Percentiles rank a stretch among this genome's conserved stretches.
phyloP scores from a whole-genome alignment of 169 alveolate species.

The Plasmodium relictum region DNA sequence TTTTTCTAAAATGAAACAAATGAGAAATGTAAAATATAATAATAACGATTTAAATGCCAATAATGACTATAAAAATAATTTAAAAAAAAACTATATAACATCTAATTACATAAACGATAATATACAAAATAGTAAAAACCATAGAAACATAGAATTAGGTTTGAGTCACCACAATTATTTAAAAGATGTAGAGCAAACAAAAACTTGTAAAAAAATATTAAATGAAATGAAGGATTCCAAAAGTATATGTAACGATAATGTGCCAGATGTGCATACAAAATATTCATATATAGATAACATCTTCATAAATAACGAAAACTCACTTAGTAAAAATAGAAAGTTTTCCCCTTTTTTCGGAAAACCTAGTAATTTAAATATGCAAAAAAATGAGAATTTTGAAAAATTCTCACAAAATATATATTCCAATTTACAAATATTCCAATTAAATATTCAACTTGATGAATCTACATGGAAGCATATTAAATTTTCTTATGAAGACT shows the following conservation, averaged over 20 bases:
- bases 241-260: not conserved
- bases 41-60: not conserved
- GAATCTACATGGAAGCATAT: constrained; percentile 37
- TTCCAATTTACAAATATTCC: constrained; percentile 18
- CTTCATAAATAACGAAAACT: constrained; percentile 12
- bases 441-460: constrained; percentile 56
- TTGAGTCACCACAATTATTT: constrained; percentile 5
- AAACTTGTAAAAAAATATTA: not conserved
- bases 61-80: constrained; percentile 7
- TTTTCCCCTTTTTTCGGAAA: constrained; percentile 72
- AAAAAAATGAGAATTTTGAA: constrained; percentile 5
- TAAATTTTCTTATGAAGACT: constrained; percentile 42
- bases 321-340: constrained; percentile 35
- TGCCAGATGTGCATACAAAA: constrained; percentile 8
- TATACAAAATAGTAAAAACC: not conserved
- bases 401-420: constrained; percentile 1
- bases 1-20: not conserved
- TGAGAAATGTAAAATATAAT: not conserved
- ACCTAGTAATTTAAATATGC: constrained; percentile 18
- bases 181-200: not conserved
- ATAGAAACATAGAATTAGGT: not conserved
- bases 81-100: not conserved
- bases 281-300: constrained; percentile 1
- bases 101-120: constrained; percentile 5
- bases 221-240: not conserved